A percentile compares a stretch with the other conserved stretches of the same genome.
Evolutionary conservation across 2,329 filamentous ascomycete species (phyloP).

Genomic region (Aspergillus sp.): DNA sequence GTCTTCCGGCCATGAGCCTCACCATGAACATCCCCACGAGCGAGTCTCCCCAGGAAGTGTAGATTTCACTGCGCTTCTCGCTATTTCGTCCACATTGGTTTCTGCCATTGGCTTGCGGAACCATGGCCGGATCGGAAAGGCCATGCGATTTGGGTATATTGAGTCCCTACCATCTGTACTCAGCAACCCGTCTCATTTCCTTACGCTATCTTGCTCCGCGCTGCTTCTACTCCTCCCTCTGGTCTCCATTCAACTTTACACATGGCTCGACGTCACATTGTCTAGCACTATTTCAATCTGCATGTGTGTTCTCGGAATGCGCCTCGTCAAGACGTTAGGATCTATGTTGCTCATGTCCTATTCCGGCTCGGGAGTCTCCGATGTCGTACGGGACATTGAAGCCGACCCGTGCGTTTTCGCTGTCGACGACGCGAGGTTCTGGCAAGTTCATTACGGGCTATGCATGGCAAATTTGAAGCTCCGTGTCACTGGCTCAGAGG

Average conservation of each 20-base stretch:
- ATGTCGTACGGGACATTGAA: slow-evolving; percentile 82
- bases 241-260: slow-evolving; percentile 75
- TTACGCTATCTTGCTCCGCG: slow-evolving; percentile 83
- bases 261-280: slow-evolving; percentile 79
- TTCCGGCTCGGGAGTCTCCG: slow-evolving; percentile 59
- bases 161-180: slow-evolving; percentile 80
- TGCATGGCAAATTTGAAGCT: slow-evolving; percentile 94
- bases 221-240: slow-evolving; percentile 80
- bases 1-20: slow-evolving; percentile 69
- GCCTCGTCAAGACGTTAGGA: slow-evolving; percentile 81
- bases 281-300: slow-evolving; percentile 77
- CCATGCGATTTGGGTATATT: slow-evolving; percentile 83
- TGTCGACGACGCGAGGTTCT: slow-evolving; percentile 91
- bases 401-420: slow-evolving; percentile 71
- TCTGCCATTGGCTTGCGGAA: slow-evolving; percentile 87
- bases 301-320: slow-evolving; percentile 85
- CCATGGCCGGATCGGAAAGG: slow-evolving; percentile 85
- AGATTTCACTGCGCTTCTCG: slow-evolving; percentile 77
- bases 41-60: slow-evolving; percentile 72
- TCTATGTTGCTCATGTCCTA: slow-evolving; percentile 97
- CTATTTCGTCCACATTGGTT: slow-evolving; percentile 78
- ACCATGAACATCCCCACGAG: slow-evolving; percentile 67
- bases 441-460: slow-evolving; percentile 97
- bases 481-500: slow-evolving; percentile 69
- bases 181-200: slow-evolving; percentile 90